Evolutionary conservation across 2,329 filamentous ascomycete genomes (phyloP), one percentile per base, ranked within the genome.

Genomic region (Epichloe hybrida): DNA sequence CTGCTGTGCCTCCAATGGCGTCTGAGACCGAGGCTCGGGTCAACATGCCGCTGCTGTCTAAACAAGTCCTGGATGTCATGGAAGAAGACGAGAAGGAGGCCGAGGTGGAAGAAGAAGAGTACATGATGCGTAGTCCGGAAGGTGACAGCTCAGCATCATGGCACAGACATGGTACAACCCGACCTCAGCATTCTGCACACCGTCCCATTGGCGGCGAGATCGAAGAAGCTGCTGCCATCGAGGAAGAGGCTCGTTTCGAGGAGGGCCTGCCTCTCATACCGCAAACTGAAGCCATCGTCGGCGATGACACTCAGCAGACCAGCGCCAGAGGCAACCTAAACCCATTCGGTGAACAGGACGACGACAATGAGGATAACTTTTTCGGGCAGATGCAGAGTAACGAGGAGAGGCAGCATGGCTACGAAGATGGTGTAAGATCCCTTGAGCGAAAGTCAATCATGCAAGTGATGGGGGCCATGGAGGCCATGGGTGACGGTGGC

Each of bases 361-460:
- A 71, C 34, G 72, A 71, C 31, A 75, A 73, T 48, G 78, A 80
- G 50, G 77, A 74, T 51, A 79, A 81, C 54, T 87, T 88, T 57
- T 87, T 86, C 59, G 69, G 66, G 45, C 73, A 80, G 50, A 66
- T 76, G 57, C 66, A 70, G 44, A 58, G 57, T 11, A 54, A 66
- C 9, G 58, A 60, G 15, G 58, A 61, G n/a, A 51, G 56, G n/a
- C 44, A 44, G 13, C 12, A 37, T 23, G 50, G 37, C 7, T 7
- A 17, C 8, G 58, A 61, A 3, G 59, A 58, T 4, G 56, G 56
- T 12, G 38, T 55, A 23, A 58, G 54, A 57, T 42, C 63, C 1
- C 57, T 88, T n/a, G 74, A 81, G 56, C 76, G 84, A 51, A 88
- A 88, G 63, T 84, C 81, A 20, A 88, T 84, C 0, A 73, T 76